Evolutionary conservation across 805 yeast genomes (phyloP).

Genomic region (Saccharomycopsis sp.): DNA sequence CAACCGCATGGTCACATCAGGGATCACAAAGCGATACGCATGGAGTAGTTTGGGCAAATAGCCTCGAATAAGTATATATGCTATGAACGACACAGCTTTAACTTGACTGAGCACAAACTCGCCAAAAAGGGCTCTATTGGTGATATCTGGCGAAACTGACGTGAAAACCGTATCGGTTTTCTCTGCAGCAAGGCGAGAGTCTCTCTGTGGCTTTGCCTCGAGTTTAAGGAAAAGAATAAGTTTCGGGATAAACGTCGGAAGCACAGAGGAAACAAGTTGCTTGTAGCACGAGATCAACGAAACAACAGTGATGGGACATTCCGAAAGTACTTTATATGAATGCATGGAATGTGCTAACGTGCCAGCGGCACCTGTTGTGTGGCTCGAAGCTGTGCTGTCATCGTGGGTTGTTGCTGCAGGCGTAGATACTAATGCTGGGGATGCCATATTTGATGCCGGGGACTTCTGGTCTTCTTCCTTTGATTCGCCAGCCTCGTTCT

Average conservation of each 20-base stretch:
- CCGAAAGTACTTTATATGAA: constrained; percentile 89
- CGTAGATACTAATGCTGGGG: constrained; percentile 6
- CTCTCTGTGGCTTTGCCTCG: constrained; percentile 77
- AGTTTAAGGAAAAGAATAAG: constrained; percentile 66
- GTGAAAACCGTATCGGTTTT: constrained; percentile 53
- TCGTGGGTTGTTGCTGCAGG: constrained; percentile 16
- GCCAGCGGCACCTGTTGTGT: constrained; percentile 22
- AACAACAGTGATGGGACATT: constrained; percentile 95
- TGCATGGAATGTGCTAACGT: constrained; percentile 55
- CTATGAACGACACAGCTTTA: constrained; percentile 90
- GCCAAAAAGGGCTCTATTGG: constrained; percentile 71
- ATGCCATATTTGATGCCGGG: neutral
- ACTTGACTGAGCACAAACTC: constrained; percentile 91
- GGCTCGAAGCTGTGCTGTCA: constrained; percentile 15
- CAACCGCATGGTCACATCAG: constrained; percentile 78
- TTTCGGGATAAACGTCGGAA: constrained; percentile 75
- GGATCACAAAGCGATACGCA: constrained; percentile 59
- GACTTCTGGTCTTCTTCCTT: neutral
- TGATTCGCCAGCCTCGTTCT: neutral
- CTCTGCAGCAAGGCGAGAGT: constrained; percentile 53
- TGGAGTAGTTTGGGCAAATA: constrained; percentile 60
- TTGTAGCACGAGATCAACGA: constrained; percentile 84
- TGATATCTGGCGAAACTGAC: constrained; percentile 67
- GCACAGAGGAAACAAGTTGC: constrained; percentile 58
- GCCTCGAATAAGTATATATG: constrained; percentile 83